Evolutionary conservation across 2,329 filamentous ascomycete species (phyloP), one percentile per base, ranked within the genome.

Genomic region (Lojkania enalia): DNA sequence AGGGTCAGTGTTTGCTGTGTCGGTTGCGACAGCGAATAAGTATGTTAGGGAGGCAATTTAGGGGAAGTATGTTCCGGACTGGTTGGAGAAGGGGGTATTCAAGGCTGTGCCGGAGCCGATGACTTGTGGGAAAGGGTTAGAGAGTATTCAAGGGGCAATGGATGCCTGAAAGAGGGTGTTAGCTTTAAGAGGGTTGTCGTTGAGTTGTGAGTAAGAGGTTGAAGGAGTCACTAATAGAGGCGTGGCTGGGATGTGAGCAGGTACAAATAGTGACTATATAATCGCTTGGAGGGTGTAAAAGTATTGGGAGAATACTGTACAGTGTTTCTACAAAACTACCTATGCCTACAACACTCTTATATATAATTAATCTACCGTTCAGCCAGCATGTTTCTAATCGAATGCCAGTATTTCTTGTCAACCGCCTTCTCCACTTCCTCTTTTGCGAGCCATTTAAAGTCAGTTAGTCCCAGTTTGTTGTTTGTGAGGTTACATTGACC

Each of bases 371-470:
- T 43, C 45, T 79, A 96, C 74, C 88, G 80, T 59, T 89, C 84
- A 16, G 84, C 81, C 73, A 97, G 79, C 86, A 96, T 94, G 67
- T 92, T 88, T 73, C 81, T 83, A 52, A 96, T 81, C 45, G 80
- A 79, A 51, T 74, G 79, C 77, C 83, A 96, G 74, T 96, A 96
- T 45, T 81, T 76, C 3, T 72, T 69, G 20, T 79, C 72, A 33
- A 96, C 79, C 52, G 78, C 76, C 57, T 83, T 75, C 69, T 85
- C 70, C 44, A 97, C 79, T 79, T 99, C 94, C 51, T 96, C 89
- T 71, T 87, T 91, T 18, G 88, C 86, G 62, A 97, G 72, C 94
- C 94, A 99, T 74, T 88, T 84, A 75, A 94, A 99, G 68, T 96
- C 90, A 42, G 79, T 77, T 42, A 94, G 77, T 4, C 86, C 87